These are phyloP conservation scores for Komagataella mondaviorum DNA, from an alignment of 805 yeast genomes.

Conservation along the genomic window DNA sequence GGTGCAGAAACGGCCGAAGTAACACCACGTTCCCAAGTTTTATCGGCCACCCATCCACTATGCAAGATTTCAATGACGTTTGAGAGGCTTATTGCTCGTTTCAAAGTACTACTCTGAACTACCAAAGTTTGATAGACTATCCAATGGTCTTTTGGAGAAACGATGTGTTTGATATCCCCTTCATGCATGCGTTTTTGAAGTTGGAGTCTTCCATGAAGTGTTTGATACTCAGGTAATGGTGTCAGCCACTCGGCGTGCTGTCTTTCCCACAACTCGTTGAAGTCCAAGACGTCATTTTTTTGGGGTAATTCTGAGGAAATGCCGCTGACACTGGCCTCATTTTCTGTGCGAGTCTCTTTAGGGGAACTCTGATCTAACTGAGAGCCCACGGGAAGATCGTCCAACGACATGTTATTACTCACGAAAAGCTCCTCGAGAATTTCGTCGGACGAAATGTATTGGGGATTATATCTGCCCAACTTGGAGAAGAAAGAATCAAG, in stretches of 20 bases:
- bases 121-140: constrained; percentile 60
- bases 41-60: constrained; percentile 76
- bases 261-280: constrained; percentile 35
- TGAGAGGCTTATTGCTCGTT: constrained; percentile 55
- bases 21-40: constrained; percentile 42
- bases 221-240: constrained; percentile 14
- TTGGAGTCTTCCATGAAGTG: constrained; percentile 12
- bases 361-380: not conserved
- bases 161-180: constrained; percentile 14
- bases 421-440: not conserved
- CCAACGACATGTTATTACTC: not conserved
- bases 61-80: constrained; percentile 64
- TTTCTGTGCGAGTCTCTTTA: not conserved
- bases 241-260: constrained; percentile 58
- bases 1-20: not conserved
- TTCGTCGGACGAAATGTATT: not conserved
- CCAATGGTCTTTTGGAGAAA: constrained; percentile 35
- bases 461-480: not conserved
- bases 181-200: constrained; percentile 9
- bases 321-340: not conserved
- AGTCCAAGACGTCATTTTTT: constrained; percentile 34
- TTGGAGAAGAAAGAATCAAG: not conserved
- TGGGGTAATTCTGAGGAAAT: constrained; percentile 14
- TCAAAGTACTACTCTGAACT: constrained; percentile 53
- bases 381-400: not conserved